Evolutionary conservation across 1,284 basidiomycete genomes (phyloP).

Genomic region (Uromyces viciae-fabae): DNA sequence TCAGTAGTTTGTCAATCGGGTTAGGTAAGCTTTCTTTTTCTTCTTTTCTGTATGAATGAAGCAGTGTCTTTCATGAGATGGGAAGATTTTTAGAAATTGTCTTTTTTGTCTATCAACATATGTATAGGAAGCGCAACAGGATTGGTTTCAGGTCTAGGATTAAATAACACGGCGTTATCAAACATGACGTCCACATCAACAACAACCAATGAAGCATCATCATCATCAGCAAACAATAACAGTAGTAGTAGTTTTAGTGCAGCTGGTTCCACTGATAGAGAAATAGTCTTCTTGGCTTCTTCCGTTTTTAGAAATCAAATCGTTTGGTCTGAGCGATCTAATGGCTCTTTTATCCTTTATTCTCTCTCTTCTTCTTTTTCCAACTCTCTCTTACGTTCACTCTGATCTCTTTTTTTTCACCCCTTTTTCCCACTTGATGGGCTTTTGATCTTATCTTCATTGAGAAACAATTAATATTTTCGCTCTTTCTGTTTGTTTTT

Average conservation of each 20-base stretch:
- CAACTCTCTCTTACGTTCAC: background rate
- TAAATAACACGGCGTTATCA: background rate
- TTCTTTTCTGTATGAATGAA: too few species aligned
- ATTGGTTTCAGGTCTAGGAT: background rate
- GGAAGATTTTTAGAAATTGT: too few species aligned
- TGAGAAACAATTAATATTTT: background rate
- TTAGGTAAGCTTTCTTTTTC: background rate
- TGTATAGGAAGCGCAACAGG: background rate
- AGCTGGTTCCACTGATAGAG: background rate
- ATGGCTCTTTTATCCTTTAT: constrained; percentile 28
- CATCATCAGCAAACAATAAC: background rate
- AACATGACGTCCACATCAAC: background rate
- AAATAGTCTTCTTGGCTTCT: constrained; percentile 27
- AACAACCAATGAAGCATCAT: background rate
- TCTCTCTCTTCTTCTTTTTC: background rate
- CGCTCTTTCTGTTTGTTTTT: background rate
- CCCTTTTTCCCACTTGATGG: background rate
- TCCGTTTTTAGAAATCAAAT: background rate
- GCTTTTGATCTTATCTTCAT: background rate
- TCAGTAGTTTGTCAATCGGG: constrained; percentile 3
- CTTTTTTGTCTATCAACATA: background rate
- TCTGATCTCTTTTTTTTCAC: background rate
- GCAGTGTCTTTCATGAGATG: too few species aligned
- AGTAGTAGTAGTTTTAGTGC: background rate
- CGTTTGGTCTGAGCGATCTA: constrained; percentile 34